phyloP scores from a whole-genome alignment of 345 rosid species.

The Populus nigra region DNA sequence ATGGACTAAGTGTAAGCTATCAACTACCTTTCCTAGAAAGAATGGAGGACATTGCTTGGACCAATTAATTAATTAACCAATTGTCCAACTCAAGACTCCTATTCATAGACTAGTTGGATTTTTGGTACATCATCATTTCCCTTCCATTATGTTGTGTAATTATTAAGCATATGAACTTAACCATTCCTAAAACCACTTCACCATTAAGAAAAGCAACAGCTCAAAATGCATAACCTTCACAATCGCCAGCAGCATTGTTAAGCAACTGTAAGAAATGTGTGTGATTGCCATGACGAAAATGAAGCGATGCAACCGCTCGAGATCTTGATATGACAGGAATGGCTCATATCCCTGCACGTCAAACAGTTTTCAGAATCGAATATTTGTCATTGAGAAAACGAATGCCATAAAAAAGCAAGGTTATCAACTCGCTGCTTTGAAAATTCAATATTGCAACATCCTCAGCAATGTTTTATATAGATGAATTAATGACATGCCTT shows the following conservation, averaged over 20 bases:
- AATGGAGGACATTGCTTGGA: too few species aligned
- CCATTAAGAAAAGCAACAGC: slow-evolving; percentile 2
- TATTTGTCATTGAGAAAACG: neutral
- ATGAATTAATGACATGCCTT: slow-evolving; percentile 42
- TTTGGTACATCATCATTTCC: neutral
- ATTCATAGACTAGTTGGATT: too few species aligned
- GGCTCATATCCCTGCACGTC: slow-evolving; percentile 73
- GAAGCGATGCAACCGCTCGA: slow-evolving; percentile 95
- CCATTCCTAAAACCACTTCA: neutral
- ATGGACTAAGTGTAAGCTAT: too few species aligned
- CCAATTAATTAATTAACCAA: too few species aligned
- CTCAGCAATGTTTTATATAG: neutral
- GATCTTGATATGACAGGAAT: slow-evolving; percentile 86
- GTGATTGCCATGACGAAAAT: slow-evolving; percentile 98
- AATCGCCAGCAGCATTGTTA: slow-evolving; percentile 89
- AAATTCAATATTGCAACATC: neutral
- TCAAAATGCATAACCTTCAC: slow-evolving; percentile 59
- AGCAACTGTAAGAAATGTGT: slow-evolving; percentile 88
- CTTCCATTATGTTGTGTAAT: neutral
- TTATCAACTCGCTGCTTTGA: neutral
- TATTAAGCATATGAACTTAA: neutral
- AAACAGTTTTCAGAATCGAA: slow-evolving; percentile 10
- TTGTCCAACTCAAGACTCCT: too few species aligned
- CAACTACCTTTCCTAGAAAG: too few species aligned
- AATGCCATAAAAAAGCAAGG: neutral